Base-by-base conservation (phyloP, 768 basidiomycete genomes). In the Tulasnella sp. region DNA sequence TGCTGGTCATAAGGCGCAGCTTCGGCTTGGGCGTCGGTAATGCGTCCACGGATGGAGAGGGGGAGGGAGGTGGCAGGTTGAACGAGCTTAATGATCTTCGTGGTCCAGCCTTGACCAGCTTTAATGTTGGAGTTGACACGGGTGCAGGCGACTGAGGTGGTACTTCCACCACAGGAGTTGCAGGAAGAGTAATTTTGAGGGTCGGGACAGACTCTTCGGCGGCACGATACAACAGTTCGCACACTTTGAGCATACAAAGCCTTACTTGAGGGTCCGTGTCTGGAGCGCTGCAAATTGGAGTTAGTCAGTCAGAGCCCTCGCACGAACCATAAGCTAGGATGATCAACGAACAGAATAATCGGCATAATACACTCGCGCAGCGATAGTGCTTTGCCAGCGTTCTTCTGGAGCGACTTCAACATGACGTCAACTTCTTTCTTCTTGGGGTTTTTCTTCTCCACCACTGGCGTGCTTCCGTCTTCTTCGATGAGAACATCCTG, bases 401-500 rank as follows among this genome's bases (percentile, higher is more conserved):
- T 94, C 85, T 95, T 96, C 78, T 95, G 87, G 69, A 99, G 85
- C 3, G 92, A 89, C 84, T 94, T 95, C 82, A 98, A 91, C 87
- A 96, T 90, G 18, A 90, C 85, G 79, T 97, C 94, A 72, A 93
- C 87, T 81, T 94, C 93, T 80, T 90, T 93, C 85, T 91, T 92
- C 86, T 93, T 93, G 42, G 78, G 73, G 70, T 88, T 88, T 83
- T 93, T 92, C 84, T 89, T 93, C 75, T 87, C 85, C 83, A 89
- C 92, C 82, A 91, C 91, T 32, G 89, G 90, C 11, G 87, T 87
- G 77, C 88, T 90, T 7, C 93, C 93, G 81, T 95, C 93, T 82
- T 95, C 94, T 84, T 96, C 94, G 69, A 96, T 93, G 16, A 95
- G 87, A 39, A 95, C 83, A 79, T 95, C 93, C 83, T 93, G 95